Percentiles rank a stretch among this genome's conserved stretches.
These are phyloP conservation scores for Fusarium mundagurra DNA, from an alignment of 2,329 filamentous ascomycete species.

Conservation along the genomic window DNA sequence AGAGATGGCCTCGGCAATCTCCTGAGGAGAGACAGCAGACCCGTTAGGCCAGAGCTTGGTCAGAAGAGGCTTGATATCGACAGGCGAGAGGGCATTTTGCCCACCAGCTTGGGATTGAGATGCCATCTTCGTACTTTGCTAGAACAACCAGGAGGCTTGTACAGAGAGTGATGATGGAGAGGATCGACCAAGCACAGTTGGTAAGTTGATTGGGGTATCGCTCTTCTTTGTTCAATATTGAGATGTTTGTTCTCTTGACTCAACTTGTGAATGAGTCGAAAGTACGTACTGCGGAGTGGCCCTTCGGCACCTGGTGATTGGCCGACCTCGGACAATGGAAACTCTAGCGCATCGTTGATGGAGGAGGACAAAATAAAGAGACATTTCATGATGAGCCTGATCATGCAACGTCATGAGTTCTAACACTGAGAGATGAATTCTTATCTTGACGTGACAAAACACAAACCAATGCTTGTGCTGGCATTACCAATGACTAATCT, in stretches of 20 bases:
- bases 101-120: slow-evolving; percentile 40
- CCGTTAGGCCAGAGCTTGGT: slow-evolving; percentile 74
- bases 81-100: slow-evolving; percentile 45
- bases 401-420: background rate
- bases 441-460: background rate
- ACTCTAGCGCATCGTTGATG: slow-evolving; percentile 3
- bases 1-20: slow-evolving; percentile 90
- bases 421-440: background rate
- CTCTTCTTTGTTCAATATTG: slow-evolving; percentile 23
- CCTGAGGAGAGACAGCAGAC: slow-evolving; percentile 72
- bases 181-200: background rate
- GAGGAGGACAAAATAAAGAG: slow-evolving; percentile 12
- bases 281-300: slow-evolving; percentile 38
- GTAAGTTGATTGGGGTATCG: background rate
- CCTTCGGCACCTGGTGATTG: slow-evolving; percentile 31
- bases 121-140: slow-evolving; percentile 42
- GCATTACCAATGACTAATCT: background rate
- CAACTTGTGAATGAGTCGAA: slow-evolving; percentile 24
- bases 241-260: slow-evolving; percentile 39
- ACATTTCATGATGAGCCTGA: slow-evolving; percentile 11
- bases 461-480: background rate
- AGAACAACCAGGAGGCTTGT: background rate
- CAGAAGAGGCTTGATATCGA: slow-evolving; percentile 77
- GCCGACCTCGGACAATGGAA: slow-evolving; percentile 29
- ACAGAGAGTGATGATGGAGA: background rate